Percentiles rank a stretch among this genome's conserved stretches.
phyloP scores from a whole-genome alignment of 192 early-diverging fungal genomes.

The Rhizophagus sp. region DNA sequence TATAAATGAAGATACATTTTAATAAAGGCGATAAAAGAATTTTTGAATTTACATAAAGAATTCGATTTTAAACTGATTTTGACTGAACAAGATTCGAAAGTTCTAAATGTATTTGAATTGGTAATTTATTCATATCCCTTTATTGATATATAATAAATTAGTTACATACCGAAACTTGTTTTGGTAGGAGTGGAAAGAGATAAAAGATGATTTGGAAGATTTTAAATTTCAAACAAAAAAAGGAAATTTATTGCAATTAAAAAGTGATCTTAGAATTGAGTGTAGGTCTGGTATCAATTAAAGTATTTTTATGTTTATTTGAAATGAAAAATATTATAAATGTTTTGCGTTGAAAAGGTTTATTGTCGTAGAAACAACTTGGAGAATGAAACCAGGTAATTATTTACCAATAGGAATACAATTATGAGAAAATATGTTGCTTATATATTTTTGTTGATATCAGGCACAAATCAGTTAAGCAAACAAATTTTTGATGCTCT shows the following conservation, averaged over 20 bases:
- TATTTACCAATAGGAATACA: neutral
- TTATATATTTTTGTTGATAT: neutral
- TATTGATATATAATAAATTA: neutral
- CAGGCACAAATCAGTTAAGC: neutral
- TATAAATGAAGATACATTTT: neutral
- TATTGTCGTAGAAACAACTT: slow-evolving; percentile 15
- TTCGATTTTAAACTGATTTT: neutral
- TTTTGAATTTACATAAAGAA: neutral
- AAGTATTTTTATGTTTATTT: neutral
- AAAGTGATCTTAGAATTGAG: neutral
- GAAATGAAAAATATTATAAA: neutral
- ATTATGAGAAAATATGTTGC: neutral
- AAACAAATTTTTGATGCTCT: neutral
- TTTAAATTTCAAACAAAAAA: neutral
- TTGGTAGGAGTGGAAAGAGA: neutral
- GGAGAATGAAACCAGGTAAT: slow-evolving; percentile 15
- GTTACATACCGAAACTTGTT: neutral
- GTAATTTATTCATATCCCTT: neutral
- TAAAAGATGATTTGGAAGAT: neutral
- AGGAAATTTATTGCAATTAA: neutral
- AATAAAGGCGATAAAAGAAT: slow-evolving; percentile 15
- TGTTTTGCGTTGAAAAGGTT: neutral
- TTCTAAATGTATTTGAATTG: neutral
- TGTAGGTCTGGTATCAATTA: neutral
- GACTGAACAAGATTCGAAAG: neutral